Evolutionary conservation across 345 rosid genomes (phyloP).

Genomic region (Citrus mangshanensis): DNA sequence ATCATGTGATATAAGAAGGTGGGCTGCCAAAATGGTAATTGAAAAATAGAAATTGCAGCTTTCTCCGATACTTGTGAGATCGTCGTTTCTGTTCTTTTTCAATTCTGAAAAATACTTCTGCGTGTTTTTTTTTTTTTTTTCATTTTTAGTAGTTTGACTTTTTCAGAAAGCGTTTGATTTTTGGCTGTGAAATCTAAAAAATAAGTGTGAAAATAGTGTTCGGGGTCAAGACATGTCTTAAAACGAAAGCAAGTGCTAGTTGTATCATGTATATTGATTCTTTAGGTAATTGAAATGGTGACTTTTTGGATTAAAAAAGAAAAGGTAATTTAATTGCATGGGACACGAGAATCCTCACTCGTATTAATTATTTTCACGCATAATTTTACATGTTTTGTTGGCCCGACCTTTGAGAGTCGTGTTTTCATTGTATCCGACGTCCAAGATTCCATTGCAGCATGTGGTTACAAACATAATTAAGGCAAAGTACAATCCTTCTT

Average conservation of each 20-base stretch:
- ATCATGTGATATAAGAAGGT: not conserved
- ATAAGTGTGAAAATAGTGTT: not conserved
- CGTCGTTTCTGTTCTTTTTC: not conserved
- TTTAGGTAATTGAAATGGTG: no score
- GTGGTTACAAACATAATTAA: not conserved
- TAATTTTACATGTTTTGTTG: not conserved
- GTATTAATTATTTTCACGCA: no score
- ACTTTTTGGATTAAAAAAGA: no score
- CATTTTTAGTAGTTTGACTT: not conserved
- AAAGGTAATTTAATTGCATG: no score
- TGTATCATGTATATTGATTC: no score
- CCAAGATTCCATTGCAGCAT: not conserved
- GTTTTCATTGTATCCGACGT: no score
- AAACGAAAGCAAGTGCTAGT: no score
- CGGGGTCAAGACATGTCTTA: no score
- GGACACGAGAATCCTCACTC: no score
- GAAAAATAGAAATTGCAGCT: not conserved
- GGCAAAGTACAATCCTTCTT: not conserved
- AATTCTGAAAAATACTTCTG: no score
- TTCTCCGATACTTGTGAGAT: not conserved
- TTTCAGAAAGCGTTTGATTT: not conserved
- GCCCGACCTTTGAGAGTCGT: not conserved
- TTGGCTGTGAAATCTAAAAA: not conserved
- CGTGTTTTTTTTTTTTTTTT: no score
- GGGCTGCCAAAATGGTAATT: not conserved